Evolutionary conservation across 768 basidiomycete species (phyloP).

Genomic region (Pisolithus orientalis): DNA sequence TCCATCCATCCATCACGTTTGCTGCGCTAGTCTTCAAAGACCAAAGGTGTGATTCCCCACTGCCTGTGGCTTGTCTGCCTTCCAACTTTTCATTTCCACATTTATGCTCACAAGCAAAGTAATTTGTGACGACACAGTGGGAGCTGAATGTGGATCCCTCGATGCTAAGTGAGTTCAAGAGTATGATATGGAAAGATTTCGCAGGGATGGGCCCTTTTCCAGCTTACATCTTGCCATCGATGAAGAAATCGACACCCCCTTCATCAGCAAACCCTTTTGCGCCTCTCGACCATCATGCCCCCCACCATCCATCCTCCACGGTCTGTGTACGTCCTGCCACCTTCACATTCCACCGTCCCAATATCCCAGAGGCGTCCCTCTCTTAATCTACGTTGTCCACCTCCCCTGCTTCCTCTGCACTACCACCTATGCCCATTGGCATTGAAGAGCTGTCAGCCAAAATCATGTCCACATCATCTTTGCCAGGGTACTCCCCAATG

Average conservation of each 20-base stretch:
- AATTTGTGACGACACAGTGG: conserved; percentile 91
- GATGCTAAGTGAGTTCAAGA: conserved; percentile 56
- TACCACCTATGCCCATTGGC: conserved; percentile 52
- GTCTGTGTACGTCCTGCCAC: conserved; percentile 8
- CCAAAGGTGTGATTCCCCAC: conserved; percentile 70
- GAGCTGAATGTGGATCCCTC: conserved; percentile 69
- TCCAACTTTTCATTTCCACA: conserved; percentile 63
- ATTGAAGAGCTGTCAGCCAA: conserved; percentile 32
- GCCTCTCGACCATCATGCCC: conserved; percentile 22
- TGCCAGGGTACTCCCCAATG: conserved; percentile 5
- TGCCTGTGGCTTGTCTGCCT: conserved; percentile 69
- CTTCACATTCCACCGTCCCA: conserved; percentile 23
- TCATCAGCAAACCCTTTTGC: conserved; percentile 27
- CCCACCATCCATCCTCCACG: conserved; percentile 27
- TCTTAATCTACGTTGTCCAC: conserved; percentile 41
- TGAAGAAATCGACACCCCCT: conserved; percentile 51
- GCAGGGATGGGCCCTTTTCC: conserved; percentile 52
- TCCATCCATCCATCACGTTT: conserved; percentile 46
- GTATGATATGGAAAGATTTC: conserved; percentile 56
- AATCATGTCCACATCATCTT: no score
- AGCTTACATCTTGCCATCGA: conserved; percentile 53
- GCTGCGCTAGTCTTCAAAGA: conserved; percentile 40
- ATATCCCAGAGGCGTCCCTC: conserved; percentile 47
- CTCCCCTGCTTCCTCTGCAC: conserved; percentile 56
- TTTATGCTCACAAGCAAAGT: conserved; percentile 74